These are phyloP conservation scores for Castanea sativa DNA, from an alignment of 306 rosid genomes.

Conservation along the genomic window DNA sequence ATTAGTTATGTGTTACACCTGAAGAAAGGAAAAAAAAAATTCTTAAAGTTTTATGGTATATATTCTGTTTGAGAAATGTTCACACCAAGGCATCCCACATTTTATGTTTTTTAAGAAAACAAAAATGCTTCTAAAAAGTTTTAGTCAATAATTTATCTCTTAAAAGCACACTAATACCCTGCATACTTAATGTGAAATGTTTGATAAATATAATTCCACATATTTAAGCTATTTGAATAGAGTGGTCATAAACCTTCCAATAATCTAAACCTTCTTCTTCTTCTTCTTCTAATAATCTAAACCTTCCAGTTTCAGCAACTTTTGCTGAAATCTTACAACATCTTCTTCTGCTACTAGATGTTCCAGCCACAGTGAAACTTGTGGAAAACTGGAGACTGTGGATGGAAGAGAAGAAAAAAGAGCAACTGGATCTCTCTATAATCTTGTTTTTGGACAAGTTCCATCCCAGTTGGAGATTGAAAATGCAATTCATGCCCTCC, in stretches of 20 bases:
- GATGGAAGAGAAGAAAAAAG: conserved; percentile 18
- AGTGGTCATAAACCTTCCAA: background rate
- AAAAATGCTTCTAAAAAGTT: background rate
- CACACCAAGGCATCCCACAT: too few relatives aligned
- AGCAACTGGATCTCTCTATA: conserved; percentile 12
- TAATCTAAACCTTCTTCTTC: background rate
- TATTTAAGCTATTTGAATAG: background rate
- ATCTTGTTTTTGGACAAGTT: conserved; percentile 38
- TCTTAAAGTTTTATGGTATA: too few relatives aligned
- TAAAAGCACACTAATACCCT: background rate
- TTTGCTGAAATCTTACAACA: background rate
- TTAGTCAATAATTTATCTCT: background rate
- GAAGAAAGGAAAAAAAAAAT: too few relatives aligned
- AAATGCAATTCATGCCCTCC: conserved; percentile 46
- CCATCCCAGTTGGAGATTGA: conserved; percentile 62
- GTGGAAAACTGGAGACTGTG: conserved; percentile 8
- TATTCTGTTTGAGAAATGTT: too few relatives aligned
- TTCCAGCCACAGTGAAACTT: conserved; percentile 14
- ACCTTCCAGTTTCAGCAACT: conserved; percentile 27
- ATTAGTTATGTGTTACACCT: too few relatives aligned
- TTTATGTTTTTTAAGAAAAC: too few relatives aligned
- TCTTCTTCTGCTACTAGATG: conserved; percentile 23
- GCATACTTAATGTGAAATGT: background rate
- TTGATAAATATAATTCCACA: background rate
- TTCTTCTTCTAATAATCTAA: conserved; percentile 22